Base-by-base conservation (phyloP, 2,329 filamentous ascomycete species). In the Dactylonectria estremocensis region DNA sequence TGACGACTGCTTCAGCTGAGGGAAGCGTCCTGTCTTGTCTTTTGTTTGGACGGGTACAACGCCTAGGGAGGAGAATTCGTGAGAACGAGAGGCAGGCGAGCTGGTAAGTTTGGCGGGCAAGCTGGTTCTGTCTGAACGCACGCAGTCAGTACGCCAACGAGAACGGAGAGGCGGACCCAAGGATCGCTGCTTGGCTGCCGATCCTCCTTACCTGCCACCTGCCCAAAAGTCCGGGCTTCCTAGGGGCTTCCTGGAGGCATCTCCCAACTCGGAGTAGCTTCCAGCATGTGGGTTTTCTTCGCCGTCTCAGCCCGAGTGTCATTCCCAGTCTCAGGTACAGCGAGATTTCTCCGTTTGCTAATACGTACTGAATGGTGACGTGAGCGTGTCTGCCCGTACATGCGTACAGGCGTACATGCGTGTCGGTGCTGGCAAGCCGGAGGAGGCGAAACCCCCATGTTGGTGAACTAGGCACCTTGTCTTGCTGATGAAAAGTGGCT, bases 141-240 rank as follows among this genome's bases (percentile, higher is more conserved):
- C 33, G 33, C 5, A 40, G n/a, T 4, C 24, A 7, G 24, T 28
- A 28, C 7, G 40, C 16, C 14, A 43, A 43, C 40, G 16, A n/a
- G n/a, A n/a, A n/a, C 2, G 1, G 35, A 10, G 35, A 14, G 10
- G 9, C 31, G 14, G 40, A 8, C 40, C 40, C 28, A 16, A 5
- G n/a, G 49, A 53, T 53, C n/a, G 31, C 50, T 53, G 28, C 31
- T 43, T 53, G 50, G 50, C 50, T 33, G 50, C 20, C n/a, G 50
- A 53, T 53, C 50, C 33, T 35, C 50, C 50, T n/a, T 53, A 28
- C 14, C 24, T 50, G 48, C 48, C 48, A 31, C 24, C 24, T 50
- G 48, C 48, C 48, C 48, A 20, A 20, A 24, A 16, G 46, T 16
- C 46, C 22, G 22, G 46, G 46, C 40, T 43, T 43, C 40, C 40